A percentile compares a stretch with the other conserved stretches of the same genome.
phyloP scores from a whole-genome alignment of 1,284 basidiomycete genomes.

The Stygiomarasmius scandens region DNA sequence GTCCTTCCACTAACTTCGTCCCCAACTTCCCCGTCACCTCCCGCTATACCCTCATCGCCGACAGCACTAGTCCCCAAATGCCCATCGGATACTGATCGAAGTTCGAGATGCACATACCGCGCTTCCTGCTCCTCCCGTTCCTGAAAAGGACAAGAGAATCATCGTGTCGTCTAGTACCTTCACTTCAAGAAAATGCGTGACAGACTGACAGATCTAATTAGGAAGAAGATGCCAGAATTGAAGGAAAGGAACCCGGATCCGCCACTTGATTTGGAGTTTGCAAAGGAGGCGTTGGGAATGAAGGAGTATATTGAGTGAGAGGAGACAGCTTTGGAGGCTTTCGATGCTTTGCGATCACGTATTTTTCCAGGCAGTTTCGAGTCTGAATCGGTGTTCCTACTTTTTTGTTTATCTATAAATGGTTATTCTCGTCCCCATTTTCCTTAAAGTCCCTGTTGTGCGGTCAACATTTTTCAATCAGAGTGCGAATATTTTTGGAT shows the following conservation, averaged over 20 bases:
- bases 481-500: too few species aligned
- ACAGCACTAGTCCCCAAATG: not conserved
- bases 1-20: not conserved
- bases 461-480: too few species aligned
- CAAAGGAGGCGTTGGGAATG: slow-evolving; percentile 11
- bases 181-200: not conserved
- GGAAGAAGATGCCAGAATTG: slow-evolving; percentile 10
- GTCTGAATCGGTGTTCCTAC: too few species aligned
- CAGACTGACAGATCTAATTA: not conserved
- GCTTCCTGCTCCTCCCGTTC: slow-evolving; percentile 3
- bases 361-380: too few species aligned
- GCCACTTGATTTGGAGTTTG: slow-evolving; percentile 10
- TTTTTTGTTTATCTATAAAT: too few species aligned
- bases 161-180: not conserved
- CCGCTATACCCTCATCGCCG: not conserved
- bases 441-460: too few species aligned
- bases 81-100: slow-evolving; percentile 9
- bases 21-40: not conserved
- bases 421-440: too few species aligned
- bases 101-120: slow-evolving; percentile 16
- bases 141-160: slow-evolving; percentile 10
- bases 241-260: slow-evolving; percentile 8
- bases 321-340: slow-evolving; percentile 9
- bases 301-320: slow-evolving; percentile 11
- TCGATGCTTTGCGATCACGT: too few species aligned